phyloP scores from a whole-genome alignment of 2,329 filamentous ascomycete genomes.

The Phyllosticta citriasiana region DNA sequence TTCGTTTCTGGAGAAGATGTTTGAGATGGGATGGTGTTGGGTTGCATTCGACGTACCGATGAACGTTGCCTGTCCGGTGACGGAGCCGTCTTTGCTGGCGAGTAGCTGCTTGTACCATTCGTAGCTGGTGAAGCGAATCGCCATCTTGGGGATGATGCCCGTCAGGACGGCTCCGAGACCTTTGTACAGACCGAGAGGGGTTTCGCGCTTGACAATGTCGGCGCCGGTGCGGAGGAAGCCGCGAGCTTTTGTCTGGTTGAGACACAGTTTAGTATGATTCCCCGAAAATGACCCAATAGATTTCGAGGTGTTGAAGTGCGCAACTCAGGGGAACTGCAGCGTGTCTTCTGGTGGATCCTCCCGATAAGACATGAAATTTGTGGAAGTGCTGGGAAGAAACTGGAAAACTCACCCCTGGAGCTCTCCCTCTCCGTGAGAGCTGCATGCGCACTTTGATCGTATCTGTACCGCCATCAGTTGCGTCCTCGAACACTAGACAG shows the following conservation, averaged over 20 bases:
- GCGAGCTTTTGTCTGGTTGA: slow-evolving; percentile 54
- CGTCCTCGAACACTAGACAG: neutral
- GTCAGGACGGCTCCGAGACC: slow-evolving; percentile 93
- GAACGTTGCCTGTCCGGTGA: slow-evolving; percentile 65
- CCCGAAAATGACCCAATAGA: no score
- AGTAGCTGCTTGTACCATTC: slow-evolving; percentile 86
- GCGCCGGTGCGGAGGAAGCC: slow-evolving; percentile 80
- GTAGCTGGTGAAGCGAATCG: slow-evolving; percentile 96
- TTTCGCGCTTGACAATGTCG: slow-evolving; percentile 83
- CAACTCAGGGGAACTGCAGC: no score
- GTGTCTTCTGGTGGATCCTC: no score
- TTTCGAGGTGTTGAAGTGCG: no score
- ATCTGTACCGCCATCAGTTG: slow-evolving; percentile 43
- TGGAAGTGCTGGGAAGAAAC: neutral
- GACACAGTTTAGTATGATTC: no score
- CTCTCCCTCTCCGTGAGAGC: slow-evolving; percentile 74
- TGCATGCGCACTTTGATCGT: slow-evolving; percentile 99
- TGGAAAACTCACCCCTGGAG: slow-evolving; percentile 56
- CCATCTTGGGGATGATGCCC: slow-evolving; percentile 98
- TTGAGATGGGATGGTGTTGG: neutral
- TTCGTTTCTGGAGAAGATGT: neutral
- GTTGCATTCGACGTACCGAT: slow-evolving; percentile 41
- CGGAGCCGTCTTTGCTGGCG: slow-evolving; percentile 51
- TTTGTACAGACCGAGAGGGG: slow-evolving; percentile 89
- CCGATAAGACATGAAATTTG: no score